Evolutionary conservation across 768 basidiomycete genomes (phyloP).

Genomic region (Mycena indigotica): DNA sequence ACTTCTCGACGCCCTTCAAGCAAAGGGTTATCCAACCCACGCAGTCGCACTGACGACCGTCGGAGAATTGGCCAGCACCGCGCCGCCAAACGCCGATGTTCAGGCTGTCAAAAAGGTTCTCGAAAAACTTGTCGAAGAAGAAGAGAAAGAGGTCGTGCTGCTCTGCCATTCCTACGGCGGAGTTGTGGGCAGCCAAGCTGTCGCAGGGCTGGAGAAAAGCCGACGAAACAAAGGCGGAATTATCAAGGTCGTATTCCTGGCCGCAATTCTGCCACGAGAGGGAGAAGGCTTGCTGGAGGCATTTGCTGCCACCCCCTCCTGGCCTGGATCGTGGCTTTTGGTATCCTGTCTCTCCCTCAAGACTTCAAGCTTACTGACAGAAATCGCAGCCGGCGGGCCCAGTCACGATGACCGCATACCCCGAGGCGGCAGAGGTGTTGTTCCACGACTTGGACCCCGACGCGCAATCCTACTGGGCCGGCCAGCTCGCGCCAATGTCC

Average conservation of each 20-base stretch:
- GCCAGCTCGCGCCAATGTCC: not conserved
- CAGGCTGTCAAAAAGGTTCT: not conserved
- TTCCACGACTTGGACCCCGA: not conserved
- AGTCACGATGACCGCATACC: not conserved
- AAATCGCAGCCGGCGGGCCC: not conserved
- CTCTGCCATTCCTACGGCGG: constrained; percentile 1
- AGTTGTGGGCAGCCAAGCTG: not conserved
- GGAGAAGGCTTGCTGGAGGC: not conserved
- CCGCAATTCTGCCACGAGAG: not conserved
- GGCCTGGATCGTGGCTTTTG: too few relatives aligned
- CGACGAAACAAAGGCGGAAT: not conserved
- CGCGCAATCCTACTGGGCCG: not conserved
- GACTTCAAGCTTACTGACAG: too few relatives aligned
- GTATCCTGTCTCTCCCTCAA: too few relatives aligned
- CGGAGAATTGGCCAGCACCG: not conserved
- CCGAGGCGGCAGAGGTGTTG: not conserved
- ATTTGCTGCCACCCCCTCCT: not conserved
- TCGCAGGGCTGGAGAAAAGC: not conserved
- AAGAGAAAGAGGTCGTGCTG: not conserved
- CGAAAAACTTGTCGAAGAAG: not conserved
- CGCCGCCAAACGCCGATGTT: not conserved
- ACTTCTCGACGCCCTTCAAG: not conserved
- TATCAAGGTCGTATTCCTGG: not conserved
- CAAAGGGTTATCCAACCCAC: not conserved
- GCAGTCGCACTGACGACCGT: not conserved